These are phyloP conservation scores for Rutstroemia sp. DNA, from an alignment of 2,329 filamentous ascomycete genomes.

Conservation along the genomic window DNA sequence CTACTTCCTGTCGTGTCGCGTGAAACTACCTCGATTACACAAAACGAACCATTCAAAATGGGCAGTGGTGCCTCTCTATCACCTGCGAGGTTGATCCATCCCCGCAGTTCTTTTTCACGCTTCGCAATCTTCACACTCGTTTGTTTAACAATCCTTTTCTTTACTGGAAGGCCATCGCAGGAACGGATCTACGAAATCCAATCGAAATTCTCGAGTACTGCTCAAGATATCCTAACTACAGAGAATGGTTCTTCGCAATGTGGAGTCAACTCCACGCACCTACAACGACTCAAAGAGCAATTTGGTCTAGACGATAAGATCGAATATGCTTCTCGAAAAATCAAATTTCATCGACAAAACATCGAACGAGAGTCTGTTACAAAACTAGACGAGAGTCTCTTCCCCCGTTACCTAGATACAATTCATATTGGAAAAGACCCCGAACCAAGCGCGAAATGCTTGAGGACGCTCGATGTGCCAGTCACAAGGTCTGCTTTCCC, in stretches of 20 bases:
- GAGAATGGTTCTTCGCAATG: conserved; percentile 31
- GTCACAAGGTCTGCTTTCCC: conserved; percentile 45
- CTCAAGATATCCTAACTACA: conserved; percentile 5
- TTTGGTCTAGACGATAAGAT: conserved; percentile 43
- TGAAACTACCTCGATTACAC: not conserved
- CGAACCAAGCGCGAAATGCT: conserved; percentile 37
- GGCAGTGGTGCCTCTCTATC: conserved; percentile 2
- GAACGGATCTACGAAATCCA: conserved; percentile 12
- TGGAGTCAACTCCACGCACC: conserved; percentile 39
- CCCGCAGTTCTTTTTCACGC: conserved; percentile 19
- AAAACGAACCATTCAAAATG: not conserved
- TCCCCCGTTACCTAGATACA: conserved; percentile 40
- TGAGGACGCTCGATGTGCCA: conserved; percentile 42
- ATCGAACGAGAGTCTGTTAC: conserved; percentile 45
- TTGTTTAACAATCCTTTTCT: conserved; percentile 19
- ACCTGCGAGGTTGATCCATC: conserved; percentile 9
- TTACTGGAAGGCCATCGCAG: conserved; percentile 11
- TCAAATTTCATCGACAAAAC: conserved; percentile 43
- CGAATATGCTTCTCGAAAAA: conserved; percentile 49
- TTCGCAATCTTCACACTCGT: conserved; percentile 19
- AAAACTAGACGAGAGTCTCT: conserved; percentile 39
- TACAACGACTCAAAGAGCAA: conserved; percentile 38
- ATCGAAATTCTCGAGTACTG: conserved; percentile 6
- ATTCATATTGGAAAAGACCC: conserved; percentile 40
- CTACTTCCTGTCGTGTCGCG: too few relatives aligned